Conservation (phyloP, 176 grass and related monocot genomes). For the Sorghum bicolor region DNA sequence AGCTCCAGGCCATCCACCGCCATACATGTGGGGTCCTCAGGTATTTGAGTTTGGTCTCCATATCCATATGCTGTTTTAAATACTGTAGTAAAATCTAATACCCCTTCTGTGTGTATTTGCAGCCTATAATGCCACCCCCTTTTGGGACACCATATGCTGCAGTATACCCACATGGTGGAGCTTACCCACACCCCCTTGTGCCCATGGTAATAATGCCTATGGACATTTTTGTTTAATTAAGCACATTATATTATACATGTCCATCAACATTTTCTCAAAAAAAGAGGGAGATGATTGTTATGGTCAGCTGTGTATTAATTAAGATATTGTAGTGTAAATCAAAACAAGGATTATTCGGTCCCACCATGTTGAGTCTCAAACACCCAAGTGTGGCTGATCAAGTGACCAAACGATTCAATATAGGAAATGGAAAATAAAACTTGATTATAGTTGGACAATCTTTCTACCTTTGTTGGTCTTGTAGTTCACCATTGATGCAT, state of each 20-base stretch:
- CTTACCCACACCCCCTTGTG: slow-evolving; percentile 59
- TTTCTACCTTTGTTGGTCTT: neutral
- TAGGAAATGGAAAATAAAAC: neutral
- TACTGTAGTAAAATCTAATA: slow-evolving; percentile 16
- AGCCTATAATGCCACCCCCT: slow-evolving; percentile 75
- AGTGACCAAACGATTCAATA: neutral
- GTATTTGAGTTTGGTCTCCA: slow-evolving; percentile 40
- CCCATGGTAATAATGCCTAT: slow-evolving; percentile 54
- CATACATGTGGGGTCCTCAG: slow-evolving; percentile 92
- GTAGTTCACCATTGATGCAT: neutral
- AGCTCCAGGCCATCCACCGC: slow-evolving; percentile 69
- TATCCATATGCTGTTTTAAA: neutral
- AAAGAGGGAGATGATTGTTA: neutral
- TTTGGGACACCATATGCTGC: slow-evolving; percentile 74
- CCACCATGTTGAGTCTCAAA: neutral
- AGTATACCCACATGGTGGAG: slow-evolving; percentile 72
- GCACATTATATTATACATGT: neutral
- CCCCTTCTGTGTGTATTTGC: slow-evolving; percentile 1
- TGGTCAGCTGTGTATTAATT: neutral
- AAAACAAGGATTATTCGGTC: neutral
- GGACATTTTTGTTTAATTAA: slow-evolving; percentile 12
- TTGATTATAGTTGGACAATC: neutral
- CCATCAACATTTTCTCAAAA: neutral
- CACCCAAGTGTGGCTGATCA: neutral
- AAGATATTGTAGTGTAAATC: neutral